Evolutionary conservation across 2,329 filamentous ascomycete genomes (phyloP).

Genomic region (Aspergillus quadrilineatus): DNA sequence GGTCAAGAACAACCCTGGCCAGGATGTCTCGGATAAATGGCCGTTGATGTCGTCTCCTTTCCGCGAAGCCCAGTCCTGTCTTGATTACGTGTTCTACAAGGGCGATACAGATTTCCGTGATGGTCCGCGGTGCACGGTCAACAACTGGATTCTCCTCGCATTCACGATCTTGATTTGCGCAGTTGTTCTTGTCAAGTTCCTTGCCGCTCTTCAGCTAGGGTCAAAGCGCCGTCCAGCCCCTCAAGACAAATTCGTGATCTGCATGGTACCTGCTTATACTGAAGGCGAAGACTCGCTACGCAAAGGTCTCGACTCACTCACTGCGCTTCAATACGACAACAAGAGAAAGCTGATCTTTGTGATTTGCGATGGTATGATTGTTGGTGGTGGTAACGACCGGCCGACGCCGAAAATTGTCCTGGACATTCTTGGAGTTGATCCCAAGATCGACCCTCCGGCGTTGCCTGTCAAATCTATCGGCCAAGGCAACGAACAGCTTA

Average conservation of each 20-base stretch:
- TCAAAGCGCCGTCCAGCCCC: conserved; percentile 84
- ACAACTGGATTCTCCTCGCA: conserved; percentile 84
- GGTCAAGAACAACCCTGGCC: conserved; percentile 73
- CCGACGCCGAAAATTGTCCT: conserved; percentile 97
- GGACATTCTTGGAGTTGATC: conserved; percentile 94
- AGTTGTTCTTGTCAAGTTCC: conserved; percentile 83
- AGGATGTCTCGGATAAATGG: conserved; percentile 70
- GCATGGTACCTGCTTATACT: conserved; percentile 95
- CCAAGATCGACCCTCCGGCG: conserved; percentile 91
- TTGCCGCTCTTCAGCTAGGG: conserved; percentile 89
- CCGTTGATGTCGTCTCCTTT: conserved; percentile 51
- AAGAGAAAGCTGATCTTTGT: conserved; percentile 74
- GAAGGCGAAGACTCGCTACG: conserved; percentile 94
- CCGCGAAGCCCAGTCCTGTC: conserved; percentile 70
- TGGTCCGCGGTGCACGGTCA: conserved; percentile 72
- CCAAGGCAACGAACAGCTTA: conserved; percentile 83
- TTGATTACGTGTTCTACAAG: conserved; percentile 78
- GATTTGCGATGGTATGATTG: conserved; percentile 63
- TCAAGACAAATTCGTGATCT: conserved; percentile 98
- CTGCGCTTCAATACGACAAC: conserved; percentile 93
- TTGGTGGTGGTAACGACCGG: conserved; percentile 91
- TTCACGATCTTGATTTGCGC: conserved; percentile 81
- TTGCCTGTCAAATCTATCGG: conserved; percentile 93
- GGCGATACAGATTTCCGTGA: conserved; percentile 84
- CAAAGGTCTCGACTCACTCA: conserved; percentile 90